Evolutionary conservation across 1,284 basidiomycete species (phyloP).

Genomic region (Sparassis latifolia): DNA sequence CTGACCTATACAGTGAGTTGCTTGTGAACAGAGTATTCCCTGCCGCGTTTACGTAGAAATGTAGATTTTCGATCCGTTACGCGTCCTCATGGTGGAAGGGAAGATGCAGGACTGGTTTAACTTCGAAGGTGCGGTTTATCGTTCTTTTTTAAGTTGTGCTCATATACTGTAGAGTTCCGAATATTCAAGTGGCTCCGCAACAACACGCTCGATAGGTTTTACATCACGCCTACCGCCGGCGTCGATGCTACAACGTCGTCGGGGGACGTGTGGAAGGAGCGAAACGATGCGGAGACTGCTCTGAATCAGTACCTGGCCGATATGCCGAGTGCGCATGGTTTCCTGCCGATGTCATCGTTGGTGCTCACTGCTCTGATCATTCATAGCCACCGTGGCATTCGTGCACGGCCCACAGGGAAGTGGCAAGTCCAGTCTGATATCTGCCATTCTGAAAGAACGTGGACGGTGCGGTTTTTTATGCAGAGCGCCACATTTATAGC

Average conservation of each 20-base stretch:
- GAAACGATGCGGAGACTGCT: constrained; percentile 67
- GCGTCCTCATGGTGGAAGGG: constrained; percentile 78
- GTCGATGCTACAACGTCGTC: constrained; percentile 4
- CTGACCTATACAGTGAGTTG: constrained; percentile 77
- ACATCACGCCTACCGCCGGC: constrained; percentile 16
- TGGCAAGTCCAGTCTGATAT: constrained; percentile 77
- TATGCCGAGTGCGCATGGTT: constrained; percentile 47
- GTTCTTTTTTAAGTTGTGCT: not conserved
- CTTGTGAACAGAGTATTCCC: too few relatives aligned
- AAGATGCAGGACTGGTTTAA: constrained; percentile 85
- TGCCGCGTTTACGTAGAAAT: not conserved
- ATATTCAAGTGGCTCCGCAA: constrained; percentile 62
- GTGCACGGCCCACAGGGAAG: constrained; percentile 90
- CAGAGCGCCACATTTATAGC: not conserved
- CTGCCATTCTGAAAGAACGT: constrained; percentile 51
- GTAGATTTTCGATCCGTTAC: constrained; percentile 89
- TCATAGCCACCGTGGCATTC: constrained; percentile 61
- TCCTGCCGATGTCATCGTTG: not conserved
- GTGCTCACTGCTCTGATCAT: not conserved
- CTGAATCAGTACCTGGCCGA: constrained; percentile 71
- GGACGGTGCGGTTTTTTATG: constrained; percentile 40
- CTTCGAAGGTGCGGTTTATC: constrained; percentile 43
- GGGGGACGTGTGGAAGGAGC: constrained; percentile 72
- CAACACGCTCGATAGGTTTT: constrained; percentile 49
- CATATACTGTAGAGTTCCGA: constrained; percentile 40